A percentile compares a stretch with the other conserved stretches of the same genome.
These are phyloP conservation scores for Sonneratia caseolaris DNA, from an alignment of 345 rosid genomes.

Conservation along the genomic window DNA sequence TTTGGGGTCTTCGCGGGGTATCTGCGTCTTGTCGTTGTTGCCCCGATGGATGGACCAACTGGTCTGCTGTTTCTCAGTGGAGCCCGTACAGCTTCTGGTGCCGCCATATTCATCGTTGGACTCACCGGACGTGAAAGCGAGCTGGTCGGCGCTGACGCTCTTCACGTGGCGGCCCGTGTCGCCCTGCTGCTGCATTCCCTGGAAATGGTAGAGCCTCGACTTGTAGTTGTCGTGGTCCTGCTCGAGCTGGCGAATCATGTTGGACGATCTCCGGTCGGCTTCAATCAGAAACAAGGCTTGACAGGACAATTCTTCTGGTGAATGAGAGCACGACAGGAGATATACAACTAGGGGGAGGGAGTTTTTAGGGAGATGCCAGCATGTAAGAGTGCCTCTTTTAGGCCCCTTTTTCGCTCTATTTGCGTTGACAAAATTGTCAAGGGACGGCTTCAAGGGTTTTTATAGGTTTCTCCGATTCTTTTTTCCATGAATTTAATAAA, in stretches of 20 bases:
- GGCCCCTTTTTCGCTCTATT: not conserved
- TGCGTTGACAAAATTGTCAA: not conserved
- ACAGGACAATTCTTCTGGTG: not conserved
- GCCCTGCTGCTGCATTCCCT: slow-evolving; percentile 30
- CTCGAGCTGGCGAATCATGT: slow-evolving; percentile 34
- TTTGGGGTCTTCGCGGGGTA: slow-evolving; percentile 12
- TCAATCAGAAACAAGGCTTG: too few species aligned
- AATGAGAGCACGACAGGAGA: not conserved
- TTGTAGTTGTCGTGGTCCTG: slow-evolving; percentile 42
- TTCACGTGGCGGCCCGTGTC: slow-evolving; percentile 27
- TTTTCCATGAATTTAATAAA: too few species aligned
- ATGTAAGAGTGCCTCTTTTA: too few species aligned
- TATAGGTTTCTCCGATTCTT: not conserved
- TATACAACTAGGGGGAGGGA: not conserved
- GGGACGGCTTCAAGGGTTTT: not conserved
- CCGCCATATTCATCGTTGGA: slow-evolving; percentile 15
- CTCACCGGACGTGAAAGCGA: slow-evolving; percentile 18
- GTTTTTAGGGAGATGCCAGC: not conserved
- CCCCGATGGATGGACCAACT: slow-evolving; percentile 11
- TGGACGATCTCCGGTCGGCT: too few species aligned
- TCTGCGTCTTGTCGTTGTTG: slow-evolving; percentile 12
- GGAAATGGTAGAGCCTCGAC: slow-evolving; percentile 54
- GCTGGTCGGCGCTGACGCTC: slow-evolving; percentile 35
- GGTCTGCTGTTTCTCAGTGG: slow-evolving; percentile 14
- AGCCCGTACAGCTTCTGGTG: slow-evolving; percentile 15